Conservation (phyloP, 345 rosid genomes). For the Eucalyptus regnans region DNA sequence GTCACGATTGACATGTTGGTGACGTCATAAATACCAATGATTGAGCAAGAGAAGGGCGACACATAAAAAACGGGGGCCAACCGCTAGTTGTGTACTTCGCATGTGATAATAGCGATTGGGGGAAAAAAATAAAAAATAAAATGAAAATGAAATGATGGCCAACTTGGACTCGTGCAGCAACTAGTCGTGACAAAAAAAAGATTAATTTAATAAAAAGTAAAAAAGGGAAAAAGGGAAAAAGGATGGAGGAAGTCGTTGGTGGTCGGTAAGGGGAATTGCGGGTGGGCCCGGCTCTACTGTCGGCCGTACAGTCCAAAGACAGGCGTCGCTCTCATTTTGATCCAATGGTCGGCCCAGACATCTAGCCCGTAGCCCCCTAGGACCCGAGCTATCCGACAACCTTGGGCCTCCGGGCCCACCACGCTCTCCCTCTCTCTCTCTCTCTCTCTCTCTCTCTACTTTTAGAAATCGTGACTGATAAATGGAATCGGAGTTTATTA, state of each 20-base stretch:
- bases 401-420: not conserved
- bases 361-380: not conserved
- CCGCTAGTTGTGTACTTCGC: not conserved
- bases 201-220: not conserved
- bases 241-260: not conserved
- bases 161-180: not conserved
- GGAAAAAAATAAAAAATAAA: not conserved
- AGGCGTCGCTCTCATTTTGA: not conserved
- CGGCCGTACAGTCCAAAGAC: not conserved
- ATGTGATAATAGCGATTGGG: not conserved
- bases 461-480: not conserved
- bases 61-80: not conserved
- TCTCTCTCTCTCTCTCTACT: not conserved
- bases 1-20: not conserved
- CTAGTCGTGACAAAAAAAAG: not conserved
- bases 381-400: not conserved
- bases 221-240: not conserved
- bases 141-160: not conserved
- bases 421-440: not conserved
- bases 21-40: not conserved
- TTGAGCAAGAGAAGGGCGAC: not conserved
- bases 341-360: not conserved
- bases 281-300: not conserved
- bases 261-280: not conserved
- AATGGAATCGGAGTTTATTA: not conserved